Evolutionary conservation across 225 moss, liverwort and hornwort species (phyloP), one percentile per base, ranked within the genome.

Genomic region (Sphagnum contortum): DNA sequence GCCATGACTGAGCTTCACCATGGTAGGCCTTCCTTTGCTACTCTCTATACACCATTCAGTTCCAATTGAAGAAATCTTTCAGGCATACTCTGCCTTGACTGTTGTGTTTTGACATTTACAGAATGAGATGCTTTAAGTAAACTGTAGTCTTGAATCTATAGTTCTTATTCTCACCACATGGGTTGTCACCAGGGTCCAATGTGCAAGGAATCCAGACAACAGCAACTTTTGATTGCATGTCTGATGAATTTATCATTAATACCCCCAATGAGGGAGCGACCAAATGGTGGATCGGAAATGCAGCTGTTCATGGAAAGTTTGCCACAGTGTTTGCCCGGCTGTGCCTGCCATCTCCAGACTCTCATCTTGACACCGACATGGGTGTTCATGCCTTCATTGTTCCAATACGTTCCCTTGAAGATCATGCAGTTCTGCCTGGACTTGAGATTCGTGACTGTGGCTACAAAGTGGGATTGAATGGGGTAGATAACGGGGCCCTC

Each of bases 201-300:
- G 90, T 91, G 63, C 90, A 91, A 88, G 90, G 90, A 60, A 88
- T 91, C 59, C 77, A 91, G 70, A 91, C 90, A 62, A 88, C 88
- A 69, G 90, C 88, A 63, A 88, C 81, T 51, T 91, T 83, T 74
- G 90, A 91, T 71, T 68, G 78, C 57, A 68, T 77, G 58, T 71
- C 79, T 60, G 88, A 91, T 66, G 85, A 88, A 77, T 91, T 91
- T 74, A 61, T 91, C 48, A 77, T 91, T 9, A 77, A 83, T 61
- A 91, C 90, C 60, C 88, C 90, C 45, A 88, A 86, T 60, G 90
- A 91, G 56, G 90, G 90, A 49, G 88, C 90, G 64, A 71, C 83
- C 44, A 91, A 91, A 65, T 91, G 90, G 90, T 91, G 90, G 90
- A 91, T 91, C 72, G 90, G 90, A 13, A 91, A 88, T 77, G 90